phyloP scores from a whole-genome alignment of 495 filamentous ascomycete species.

The Daldinia caldariorum region DNA sequence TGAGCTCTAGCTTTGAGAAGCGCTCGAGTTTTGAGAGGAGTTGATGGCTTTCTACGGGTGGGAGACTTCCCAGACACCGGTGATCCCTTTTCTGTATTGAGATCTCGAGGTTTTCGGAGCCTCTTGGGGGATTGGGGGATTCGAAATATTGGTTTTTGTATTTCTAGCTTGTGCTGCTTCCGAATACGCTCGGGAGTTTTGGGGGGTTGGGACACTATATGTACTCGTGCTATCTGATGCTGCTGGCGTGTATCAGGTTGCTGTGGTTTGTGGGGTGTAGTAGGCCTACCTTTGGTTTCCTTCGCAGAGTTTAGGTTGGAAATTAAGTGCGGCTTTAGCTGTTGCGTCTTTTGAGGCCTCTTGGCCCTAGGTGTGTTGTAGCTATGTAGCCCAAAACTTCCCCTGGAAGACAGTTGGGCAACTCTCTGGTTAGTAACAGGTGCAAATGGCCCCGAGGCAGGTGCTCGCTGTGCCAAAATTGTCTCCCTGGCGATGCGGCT shows the following conservation, averaged over 20 bases:
- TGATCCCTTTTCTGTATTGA: conserved; percentile 12
- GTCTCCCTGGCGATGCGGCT: conserved; percentile 91
- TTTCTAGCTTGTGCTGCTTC: conserved; percentile 6
- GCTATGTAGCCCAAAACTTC: conserved; percentile 47
- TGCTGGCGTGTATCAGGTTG: conserved; percentile 5
- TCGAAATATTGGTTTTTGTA: conserved; percentile 8
- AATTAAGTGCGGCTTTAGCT: conserved; percentile 61
- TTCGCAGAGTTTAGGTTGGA: conserved; percentile 59
- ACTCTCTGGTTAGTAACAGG: conserved; percentile 82
- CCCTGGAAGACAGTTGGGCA: conserved; percentile 71
- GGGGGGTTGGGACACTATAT: conserved; percentile 16
- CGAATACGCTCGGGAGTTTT: conserved; percentile 2
- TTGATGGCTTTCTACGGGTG: conserved; percentile 3
- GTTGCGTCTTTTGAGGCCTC: conserved; percentile 65
- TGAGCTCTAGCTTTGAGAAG: not conserved
- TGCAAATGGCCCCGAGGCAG: conserved; percentile 64
- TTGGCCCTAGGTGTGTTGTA: conserved; percentile 57
- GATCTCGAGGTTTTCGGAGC: conserved; percentile 5
- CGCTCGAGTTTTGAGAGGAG: not conserved
- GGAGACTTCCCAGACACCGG: conserved; percentile 19
- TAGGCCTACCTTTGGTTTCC: conserved; percentile 58
- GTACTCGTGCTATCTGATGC: conserved; percentile 3
- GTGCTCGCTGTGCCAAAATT: conserved; percentile 69
- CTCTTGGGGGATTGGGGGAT: conserved; percentile 22
- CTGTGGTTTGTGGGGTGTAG: conserved; percentile 10